Evolutionary conservation across 2,329 filamentous ascomycete species (phyloP).

Genomic region (Phaeosphaeriaceae sp.): DNA sequence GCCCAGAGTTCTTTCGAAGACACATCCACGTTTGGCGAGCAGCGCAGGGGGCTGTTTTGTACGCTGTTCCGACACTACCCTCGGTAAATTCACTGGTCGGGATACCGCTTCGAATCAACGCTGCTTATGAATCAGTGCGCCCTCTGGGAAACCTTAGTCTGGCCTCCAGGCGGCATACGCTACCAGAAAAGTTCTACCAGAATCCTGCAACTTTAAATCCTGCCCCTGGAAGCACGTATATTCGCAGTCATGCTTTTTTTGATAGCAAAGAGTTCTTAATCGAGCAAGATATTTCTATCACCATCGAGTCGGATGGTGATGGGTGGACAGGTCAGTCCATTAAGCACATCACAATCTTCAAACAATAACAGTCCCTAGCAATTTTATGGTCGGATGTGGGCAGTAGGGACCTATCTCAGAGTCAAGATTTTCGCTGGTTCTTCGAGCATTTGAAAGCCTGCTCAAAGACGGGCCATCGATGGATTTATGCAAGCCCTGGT

Average conservation of each 20-base stretch:
- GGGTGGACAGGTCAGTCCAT: conserved; percentile 9
- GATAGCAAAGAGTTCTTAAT: background rate
- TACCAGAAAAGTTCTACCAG: background rate
- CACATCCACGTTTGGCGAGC: conserved; percentile 15
- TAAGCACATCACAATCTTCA: background rate
- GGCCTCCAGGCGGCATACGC: background rate
- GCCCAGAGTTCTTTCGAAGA: conserved; percentile 9
- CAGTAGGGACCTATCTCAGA: conserved; percentile 1
- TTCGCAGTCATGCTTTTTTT: conserved; percentile 3
- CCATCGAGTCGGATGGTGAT: conserved; percentile 4
- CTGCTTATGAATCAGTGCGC: conserved; percentile 2
- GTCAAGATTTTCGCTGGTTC: conserved; percentile 1
- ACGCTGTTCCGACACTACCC: conserved; percentile 3
- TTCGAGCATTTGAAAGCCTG: conserved; percentile 4
- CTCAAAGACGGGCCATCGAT: conserved; percentile 1
- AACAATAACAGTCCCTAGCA: background rate
- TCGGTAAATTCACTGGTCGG: conserved; percentile 4
- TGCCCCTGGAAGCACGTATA: conserved; percentile 7
- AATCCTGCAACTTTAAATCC: background rate
- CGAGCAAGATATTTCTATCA: conserved; percentile 12
- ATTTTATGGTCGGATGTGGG: conserved; percentile 10
- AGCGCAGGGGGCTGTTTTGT: conserved; percentile 7
- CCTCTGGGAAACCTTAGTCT: background rate
- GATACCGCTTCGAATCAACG: conserved; percentile 9
- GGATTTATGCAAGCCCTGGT: background rate